These are phyloP conservation scores for Colletotrichum gigasporum DNA, from an alignment of 2,329 filamentous ascomycete species.

Conservation along the genomic window DNA sequence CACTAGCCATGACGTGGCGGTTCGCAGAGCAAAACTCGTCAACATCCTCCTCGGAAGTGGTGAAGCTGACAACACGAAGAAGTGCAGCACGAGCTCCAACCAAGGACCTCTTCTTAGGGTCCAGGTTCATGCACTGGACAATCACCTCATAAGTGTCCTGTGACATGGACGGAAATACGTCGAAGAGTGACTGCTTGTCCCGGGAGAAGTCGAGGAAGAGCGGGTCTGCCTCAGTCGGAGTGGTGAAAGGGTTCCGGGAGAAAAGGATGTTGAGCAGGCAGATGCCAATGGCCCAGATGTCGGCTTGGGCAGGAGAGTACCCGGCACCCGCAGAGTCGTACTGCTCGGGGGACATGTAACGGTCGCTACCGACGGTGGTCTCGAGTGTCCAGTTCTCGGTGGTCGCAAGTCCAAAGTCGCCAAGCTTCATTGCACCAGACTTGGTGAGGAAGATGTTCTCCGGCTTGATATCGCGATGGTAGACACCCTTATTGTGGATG, in stretches of 20 bases:
- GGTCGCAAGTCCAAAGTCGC: slow-evolving; percentile 94
- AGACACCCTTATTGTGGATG: slow-evolving; percentile 90
- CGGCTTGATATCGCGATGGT: slow-evolving; percentile 98
- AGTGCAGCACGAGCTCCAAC: slow-evolving; percentile 81
- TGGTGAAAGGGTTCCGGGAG: slow-evolving; percentile 94
- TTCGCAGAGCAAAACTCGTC: slow-evolving; percentile 94
- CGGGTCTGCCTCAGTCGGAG: slow-evolving; percentile 88
- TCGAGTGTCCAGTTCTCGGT: slow-evolving; percentile 91
- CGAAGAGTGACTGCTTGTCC: slow-evolving; percentile 95
- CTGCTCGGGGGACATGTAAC: slow-evolving; percentile 99
- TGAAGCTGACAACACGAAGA: slow-evolving; percentile 86
- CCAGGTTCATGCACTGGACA: slow-evolving; percentile 87
- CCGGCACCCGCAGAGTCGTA: slow-evolving; percentile 88
- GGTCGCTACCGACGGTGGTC: slow-evolving; percentile 93
- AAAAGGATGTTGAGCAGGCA: slow-evolving; percentile 97
- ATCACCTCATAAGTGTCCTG: slow-evolving; percentile 97
- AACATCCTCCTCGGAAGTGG: slow-evolving; percentile 87
- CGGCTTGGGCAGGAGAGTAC: slow-evolving; percentile 92
- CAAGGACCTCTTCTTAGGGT: slow-evolving; percentile 89
- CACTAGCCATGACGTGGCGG: slow-evolving; percentile 79
- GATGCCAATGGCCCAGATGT: slow-evolving; percentile 97
- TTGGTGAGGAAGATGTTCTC: slow-evolving; percentile 97
- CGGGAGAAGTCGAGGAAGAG: slow-evolving; percentile 92
- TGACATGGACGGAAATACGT: slow-evolving; percentile 98
- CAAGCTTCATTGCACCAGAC: slow-evolving; percentile 91